Evolutionary conservation across 371 early-diverging fungal genomes (phyloP), one percentile per base, ranked within the genome.

Genomic region (Rhizopus sp.): DNA sequence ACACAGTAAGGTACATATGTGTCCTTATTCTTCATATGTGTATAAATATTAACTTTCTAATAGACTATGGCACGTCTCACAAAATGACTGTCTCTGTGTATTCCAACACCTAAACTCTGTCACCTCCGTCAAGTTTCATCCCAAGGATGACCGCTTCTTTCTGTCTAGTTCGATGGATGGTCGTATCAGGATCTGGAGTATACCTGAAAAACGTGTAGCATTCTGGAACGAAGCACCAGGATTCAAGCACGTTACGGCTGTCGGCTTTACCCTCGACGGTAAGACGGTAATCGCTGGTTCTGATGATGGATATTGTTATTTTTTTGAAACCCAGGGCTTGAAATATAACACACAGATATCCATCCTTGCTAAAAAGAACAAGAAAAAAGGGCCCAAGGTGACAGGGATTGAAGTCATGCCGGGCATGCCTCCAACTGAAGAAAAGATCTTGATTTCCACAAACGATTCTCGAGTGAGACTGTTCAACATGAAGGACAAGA

Each of bases 401-500:
- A 91, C 88, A 3, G 87, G 89, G 7, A 88, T 90, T 49, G 80
- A 88, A 38, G 54, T 74, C 1, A 73, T 86, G 71, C 84, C 82
- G 9, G 70, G 74, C 16, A 58, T 77, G 60, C 55, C 71, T 56
- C 57, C 80, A 44, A 78, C 81, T 50, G 76, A 81, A 39, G 77
- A 78, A 17, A 79, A 78, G 45, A 58, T 90, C 6, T 66, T 93
- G 7, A 83, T 93, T 4, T 86, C 92, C 0, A 86, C 89, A 42
- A 91, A 89, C 62, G 96, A 96, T 71, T 93, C 93, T 8, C 72
- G 84, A 0, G 75, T 96, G 39, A 80, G 94, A 33, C 58, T 95
- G 53, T 89, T 86, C 52, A 84, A 90, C 59, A 66, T 91, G 42
- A 70, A 82, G 4, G 92, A 90, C 60, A 91, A 89, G 46, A 80